Percentiles rank a stretch among this genome's conserved stretches.
Conservation (phyloP, 495 filamentous ascomycete genomes). For the Immersiella caudata region DNA sequence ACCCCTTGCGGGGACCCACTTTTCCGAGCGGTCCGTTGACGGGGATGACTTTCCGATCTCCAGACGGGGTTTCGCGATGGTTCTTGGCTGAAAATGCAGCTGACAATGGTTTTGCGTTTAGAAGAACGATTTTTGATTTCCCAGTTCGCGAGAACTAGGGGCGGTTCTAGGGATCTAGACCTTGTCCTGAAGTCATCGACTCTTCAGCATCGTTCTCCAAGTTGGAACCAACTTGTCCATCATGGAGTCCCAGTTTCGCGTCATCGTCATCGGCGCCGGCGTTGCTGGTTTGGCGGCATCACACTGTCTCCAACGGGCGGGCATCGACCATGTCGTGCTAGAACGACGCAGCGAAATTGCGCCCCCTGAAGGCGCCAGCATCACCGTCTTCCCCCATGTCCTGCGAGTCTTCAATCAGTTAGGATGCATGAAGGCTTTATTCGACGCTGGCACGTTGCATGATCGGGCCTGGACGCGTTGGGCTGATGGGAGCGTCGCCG, state of each 20-base stretch:
- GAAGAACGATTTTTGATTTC: too few relatives aligned
- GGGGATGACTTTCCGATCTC: too few relatives aligned
- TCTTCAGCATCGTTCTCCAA: too few relatives aligned
- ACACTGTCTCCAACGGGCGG: conserved; percentile 30
- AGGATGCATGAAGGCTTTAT: background rate
- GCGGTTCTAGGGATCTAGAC: too few relatives aligned
- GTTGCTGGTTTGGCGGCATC: conserved; percentile 52
- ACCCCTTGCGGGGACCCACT: too few relatives aligned
- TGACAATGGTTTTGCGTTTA: too few relatives aligned
- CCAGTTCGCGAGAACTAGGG: too few relatives aligned
- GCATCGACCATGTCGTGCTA: conserved; percentile 46
- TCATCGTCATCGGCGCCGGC: conserved; percentile 55
- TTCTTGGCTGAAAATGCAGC: too few relatives aligned
- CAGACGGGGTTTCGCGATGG: too few relatives aligned
- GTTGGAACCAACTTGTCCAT: too few relatives aligned
- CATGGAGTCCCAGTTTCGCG: conserved; percentile 28
- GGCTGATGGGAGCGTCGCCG: background rate
- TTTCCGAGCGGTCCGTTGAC: too few relatives aligned
- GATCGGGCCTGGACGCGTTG: conserved; percentile 3
- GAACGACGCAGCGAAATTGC: conserved; percentile 32
- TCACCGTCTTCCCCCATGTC: background rate
- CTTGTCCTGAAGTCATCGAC: too few relatives aligned
- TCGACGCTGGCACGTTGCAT: background rate
- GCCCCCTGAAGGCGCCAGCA: conserved; percentile 36
- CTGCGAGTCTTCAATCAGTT: conserved; percentile 29